Evolutionary conservation across 176 grass and related monocot species (phyloP), one percentile per base, ranked within the genome.

Genomic region (Carex kokanica): DNA sequence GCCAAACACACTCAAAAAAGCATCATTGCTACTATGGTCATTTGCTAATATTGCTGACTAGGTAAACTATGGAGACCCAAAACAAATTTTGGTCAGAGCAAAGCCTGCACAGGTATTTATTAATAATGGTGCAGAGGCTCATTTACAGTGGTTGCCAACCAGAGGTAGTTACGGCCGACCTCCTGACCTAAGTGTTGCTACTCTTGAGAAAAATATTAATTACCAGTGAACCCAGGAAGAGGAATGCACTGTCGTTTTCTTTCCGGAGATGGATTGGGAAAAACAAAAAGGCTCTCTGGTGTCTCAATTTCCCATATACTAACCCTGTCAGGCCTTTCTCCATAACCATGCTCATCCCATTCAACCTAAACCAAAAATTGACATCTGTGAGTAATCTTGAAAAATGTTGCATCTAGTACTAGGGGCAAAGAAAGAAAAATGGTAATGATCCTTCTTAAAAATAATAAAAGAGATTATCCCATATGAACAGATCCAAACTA

Each of bases 341-440:
- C 93, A 85, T 96, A 94, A 63, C 97, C 93, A 85, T 95, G 93
- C 57, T 99, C 97, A 43, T 96, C 97, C 97, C 93, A 99, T 92
- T 96, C 93, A 60, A 96, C 86, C 89, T 92, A 87, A 53, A 52
- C 45, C 53, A 74, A 49, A 79, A 18, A 77, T 49, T 55, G 25
- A 56, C 47, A 56, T 5, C 24, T 31, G 13, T 78, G 51, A 78
- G 73, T 56, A 78, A 56, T 78, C 55, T 78, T 15, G 10, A 16
- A 54, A 77, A 77, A 77, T 55, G 12, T 6, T 2, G 1, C 51
- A 80, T 47, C 32, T 81, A 31, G 24, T 32, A 78, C 16, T 55
- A 32, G 14, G 14, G 47, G 12, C 20, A 78, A 43, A 71, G 51
- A 54, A 78, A 21, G 14, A 43, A 15, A 71, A 71, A 71, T 71